Percentiles rank a stretch among this genome's conserved stretches.
phyloP scores from a whole-genome alignment of 371 early-diverging fungal species.

The Mortierella sp. region DNA sequence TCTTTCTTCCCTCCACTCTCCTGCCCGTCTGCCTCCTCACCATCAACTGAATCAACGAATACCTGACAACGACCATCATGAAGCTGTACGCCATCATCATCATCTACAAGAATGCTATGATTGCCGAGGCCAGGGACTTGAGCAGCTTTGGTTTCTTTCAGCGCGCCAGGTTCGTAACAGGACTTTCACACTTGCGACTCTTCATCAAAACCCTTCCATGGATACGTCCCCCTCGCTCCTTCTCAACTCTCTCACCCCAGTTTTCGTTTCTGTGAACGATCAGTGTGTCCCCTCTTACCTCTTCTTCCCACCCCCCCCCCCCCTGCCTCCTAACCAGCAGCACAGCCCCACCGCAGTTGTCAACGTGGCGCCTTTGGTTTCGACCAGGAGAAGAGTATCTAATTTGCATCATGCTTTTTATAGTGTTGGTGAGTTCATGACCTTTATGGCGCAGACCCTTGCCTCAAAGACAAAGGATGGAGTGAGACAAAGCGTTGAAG shows the following conservation, averaged over 20 bases:
- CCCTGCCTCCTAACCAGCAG: no score
- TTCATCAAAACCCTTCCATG: not conserved
- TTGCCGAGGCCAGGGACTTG: conserved; percentile 66
- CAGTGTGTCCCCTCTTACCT: no score
- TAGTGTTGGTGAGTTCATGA: conserved; percentile 92
- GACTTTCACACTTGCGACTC: not conserved
- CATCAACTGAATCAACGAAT: no score
- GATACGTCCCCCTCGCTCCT: not conserved
- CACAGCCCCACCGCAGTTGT: no score
- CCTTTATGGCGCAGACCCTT: conserved; percentile 85
- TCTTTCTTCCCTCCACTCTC: no score
- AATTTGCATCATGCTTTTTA: conserved; percentile 4
- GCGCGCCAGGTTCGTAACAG: conserved; percentile 68
- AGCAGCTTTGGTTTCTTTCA: conserved; percentile 90
- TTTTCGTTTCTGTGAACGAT: not conserved
- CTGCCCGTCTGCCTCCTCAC: no score
- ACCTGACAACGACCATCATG: conserved; percentile 49
- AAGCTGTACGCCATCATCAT: conserved; percentile 66
- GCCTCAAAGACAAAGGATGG: conserved; percentile 89
- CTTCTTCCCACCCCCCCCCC: no score
- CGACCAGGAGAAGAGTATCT: not conserved
- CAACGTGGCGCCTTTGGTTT: conserved; percentile 5
- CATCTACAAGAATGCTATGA: conserved; percentile 58
- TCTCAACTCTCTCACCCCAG: not conserved
- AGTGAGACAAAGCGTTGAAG: conserved; percentile 86